These are phyloP conservation scores for Cryptosporidium xiaoi DNA, from an alignment of 169 alveolate genomes.

Conservation along the genomic window DNA sequence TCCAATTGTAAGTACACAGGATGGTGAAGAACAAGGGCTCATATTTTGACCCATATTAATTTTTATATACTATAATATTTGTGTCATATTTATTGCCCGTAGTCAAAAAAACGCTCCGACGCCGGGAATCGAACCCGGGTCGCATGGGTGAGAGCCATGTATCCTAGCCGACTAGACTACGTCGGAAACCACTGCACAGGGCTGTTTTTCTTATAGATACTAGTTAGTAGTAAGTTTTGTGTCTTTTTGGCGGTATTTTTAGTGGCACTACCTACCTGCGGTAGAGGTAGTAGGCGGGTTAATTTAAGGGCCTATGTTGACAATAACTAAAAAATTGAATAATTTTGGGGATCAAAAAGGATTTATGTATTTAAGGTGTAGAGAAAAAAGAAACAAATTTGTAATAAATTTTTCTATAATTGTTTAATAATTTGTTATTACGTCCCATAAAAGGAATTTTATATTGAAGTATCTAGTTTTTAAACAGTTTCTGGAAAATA, in stretches of 20 bases:
- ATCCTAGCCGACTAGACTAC: conserved; percentile 77
- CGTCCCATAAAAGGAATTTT: too few relatives aligned
- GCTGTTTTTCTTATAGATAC: neutral
- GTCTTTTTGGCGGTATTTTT: conserved; percentile 59
- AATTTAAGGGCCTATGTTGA: conserved; percentile 30
- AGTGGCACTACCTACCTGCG: conserved; percentile 25
- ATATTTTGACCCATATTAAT: conserved; percentile 3
- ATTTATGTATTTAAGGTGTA: too few relatives aligned
- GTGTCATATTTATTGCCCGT: neutral
- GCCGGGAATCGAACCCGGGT: conserved; percentile 78
- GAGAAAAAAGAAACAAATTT: neutral
- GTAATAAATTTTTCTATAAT: too few relatives aligned
- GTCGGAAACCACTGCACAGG: conserved; percentile 42
- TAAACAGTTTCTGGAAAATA: too few relatives aligned
- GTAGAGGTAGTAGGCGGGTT: conserved; percentile 58
- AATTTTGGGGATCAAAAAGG: too few relatives aligned
- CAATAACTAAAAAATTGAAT: conserved; percentile 4
- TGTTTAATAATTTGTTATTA: too few relatives aligned
- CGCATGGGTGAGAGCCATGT: conserved; percentile 77
- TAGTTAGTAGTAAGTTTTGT: neutral
- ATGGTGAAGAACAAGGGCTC: conserved; percentile 50
- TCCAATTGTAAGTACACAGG: conserved; percentile 52
- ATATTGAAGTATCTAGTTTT: too few relatives aligned
- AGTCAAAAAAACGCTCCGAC: conserved; percentile 55
- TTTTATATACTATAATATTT: neutral